Conservation (phyloP, 2,329 filamentous ascomycete species). For the Whalleya microplaca region DNA sequence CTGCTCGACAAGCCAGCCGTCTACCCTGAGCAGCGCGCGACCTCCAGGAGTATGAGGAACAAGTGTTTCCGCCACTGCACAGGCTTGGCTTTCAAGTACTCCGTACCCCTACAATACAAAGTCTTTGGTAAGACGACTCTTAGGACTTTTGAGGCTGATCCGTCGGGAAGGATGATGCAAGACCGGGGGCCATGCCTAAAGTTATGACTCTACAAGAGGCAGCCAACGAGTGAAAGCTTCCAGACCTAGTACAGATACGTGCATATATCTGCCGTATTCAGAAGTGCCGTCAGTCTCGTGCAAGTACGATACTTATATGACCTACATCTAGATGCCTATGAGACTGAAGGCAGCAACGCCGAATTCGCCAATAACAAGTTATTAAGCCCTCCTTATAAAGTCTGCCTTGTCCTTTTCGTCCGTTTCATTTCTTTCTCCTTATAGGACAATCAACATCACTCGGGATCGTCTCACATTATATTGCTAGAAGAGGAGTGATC, state of each 20-base stretch:
- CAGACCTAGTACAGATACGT: slow-evolving; percentile 28
- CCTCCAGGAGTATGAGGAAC: slow-evolving; percentile 7
- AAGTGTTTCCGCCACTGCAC: slow-evolving; percentile 21
- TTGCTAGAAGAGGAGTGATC: neutral
- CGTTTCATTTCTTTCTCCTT: slow-evolving; percentile 12
- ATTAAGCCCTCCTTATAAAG: slow-evolving; percentile 27
- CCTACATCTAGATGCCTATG: slow-evolving; percentile 6
- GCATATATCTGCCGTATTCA: slow-evolving; percentile 18
- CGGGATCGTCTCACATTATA: slow-evolving; percentile 3
- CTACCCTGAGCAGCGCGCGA: slow-evolving; percentile 6
- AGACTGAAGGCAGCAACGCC: slow-evolving; percentile 28
- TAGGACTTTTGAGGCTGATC: slow-evolving; percentile 31
- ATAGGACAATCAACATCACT: slow-evolving; percentile 7
- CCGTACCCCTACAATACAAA: neutral
- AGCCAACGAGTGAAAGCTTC: slow-evolving; percentile 24
- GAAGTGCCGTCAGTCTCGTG: slow-evolving; percentile 17
- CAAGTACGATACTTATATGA: slow-evolving; percentile 23
- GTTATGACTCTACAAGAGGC: slow-evolving; percentile 34
- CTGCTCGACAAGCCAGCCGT: slow-evolving; percentile 26
- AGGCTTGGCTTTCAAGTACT: slow-evolving; percentile 7
- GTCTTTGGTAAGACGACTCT: slow-evolving; percentile 23
- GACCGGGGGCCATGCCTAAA: slow-evolving; percentile 31
- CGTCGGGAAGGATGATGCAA: slow-evolving; percentile 28
- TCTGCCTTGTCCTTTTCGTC: slow-evolving; percentile 17
- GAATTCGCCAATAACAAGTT: slow-evolving; percentile 26